Percentiles rank a stretch among this genome's conserved stretches.
Evolutionary conservation across 768 basidiomycete genomes (phyloP).

Genomic region (Ephemerocybe angulata): DNA sequence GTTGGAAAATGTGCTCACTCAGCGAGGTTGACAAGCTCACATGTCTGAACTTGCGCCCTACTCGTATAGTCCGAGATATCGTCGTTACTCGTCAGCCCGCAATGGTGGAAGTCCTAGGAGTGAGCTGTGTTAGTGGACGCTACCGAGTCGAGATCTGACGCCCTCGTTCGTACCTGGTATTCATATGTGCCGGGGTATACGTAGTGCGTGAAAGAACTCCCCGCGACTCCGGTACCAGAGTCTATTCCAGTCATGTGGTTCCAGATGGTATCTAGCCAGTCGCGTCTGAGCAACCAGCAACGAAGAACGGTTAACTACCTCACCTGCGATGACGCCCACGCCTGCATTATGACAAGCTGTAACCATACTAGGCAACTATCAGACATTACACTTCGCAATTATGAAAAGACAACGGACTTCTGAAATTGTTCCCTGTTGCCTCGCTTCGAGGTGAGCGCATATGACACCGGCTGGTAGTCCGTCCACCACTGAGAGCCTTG

Average conservation of each 20-base stretch:
- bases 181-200: constrained; percentile 48
- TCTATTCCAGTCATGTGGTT: constrained; percentile 62
- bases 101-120: constrained; percentile 57
- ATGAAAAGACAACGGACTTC: constrained; percentile 19
- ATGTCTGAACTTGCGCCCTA: constrained; percentile 54
- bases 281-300: neutral
- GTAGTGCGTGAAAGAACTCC: constrained; percentile 52
- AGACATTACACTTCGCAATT: neutral
- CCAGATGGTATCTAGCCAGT: constrained; percentile 59
- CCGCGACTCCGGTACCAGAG: constrained; percentile 47
- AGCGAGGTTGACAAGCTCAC: constrained; percentile 47
- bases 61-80: constrained; percentile 55
- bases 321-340: constrained; percentile 54
- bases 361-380: constrained; percentile 37
- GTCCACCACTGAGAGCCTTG: constrained; percentile 68
- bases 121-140: neutral
- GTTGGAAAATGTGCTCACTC: constrained; percentile 43
- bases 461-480: constrained; percentile 68
- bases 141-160: neutral
- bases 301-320: neutral
- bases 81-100: constrained; percentile 50
- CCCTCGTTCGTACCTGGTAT: constrained; percentile 32
- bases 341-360: constrained; percentile 49
- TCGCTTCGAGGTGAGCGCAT: constrained; percentile 61
- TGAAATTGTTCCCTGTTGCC: constrained; percentile 54